These are phyloP conservation scores for Aspergillus haitiensis DNA, from an alignment of 495 filamentous ascomycete species.

Conservation along the genomic window DNA sequence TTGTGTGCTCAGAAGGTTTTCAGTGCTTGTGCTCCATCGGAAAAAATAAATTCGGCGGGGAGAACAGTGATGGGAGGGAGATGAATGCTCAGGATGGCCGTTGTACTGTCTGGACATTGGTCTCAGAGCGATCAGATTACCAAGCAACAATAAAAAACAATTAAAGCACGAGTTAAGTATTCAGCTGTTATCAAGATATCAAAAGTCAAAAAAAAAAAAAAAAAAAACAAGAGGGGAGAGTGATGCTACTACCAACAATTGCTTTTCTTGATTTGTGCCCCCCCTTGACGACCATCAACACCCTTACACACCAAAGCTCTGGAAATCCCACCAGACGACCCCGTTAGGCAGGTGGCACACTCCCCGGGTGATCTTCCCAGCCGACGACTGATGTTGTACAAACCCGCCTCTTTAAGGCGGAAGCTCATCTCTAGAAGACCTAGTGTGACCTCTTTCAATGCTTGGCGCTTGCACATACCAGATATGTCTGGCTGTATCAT, in stretches of 20 bases:
- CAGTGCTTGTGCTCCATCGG: slow-evolving; percentile 23
- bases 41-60: slow-evolving; percentile 17
- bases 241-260: neutral
- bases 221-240: no score
- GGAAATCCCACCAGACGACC: slow-evolving; percentile 6
- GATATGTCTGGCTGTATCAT: slow-evolving; percentile 14
- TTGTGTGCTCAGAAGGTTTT: slow-evolving; percentile 26
- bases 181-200: slow-evolving; percentile 2
- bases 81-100: slow-evolving; percentile 1
- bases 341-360: slow-evolving; percentile 23
- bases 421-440: slow-evolving; percentile 11
- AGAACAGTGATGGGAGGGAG: slow-evolving; percentile 11
- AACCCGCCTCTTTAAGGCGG: slow-evolving; percentile 12
- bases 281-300: slow-evolving; percentile 5
- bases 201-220: no score
- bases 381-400: slow-evolving; percentile 15
- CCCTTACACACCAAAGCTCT: neutral
- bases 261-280: slow-evolving; percentile 16
- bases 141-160: slow-evolving; percentile 3
- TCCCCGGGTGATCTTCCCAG: slow-evolving; percentile 5
- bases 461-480: slow-evolving; percentile 24
- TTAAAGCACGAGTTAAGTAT: no score
- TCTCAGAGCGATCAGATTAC: slow-evolving; percentile 8
- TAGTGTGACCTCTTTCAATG: slow-evolving; percentile 19
- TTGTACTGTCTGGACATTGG: neutral